Conservation (phyloP, 768 basidiomycete genomes). For the Coprinellus micaceus region DNA sequence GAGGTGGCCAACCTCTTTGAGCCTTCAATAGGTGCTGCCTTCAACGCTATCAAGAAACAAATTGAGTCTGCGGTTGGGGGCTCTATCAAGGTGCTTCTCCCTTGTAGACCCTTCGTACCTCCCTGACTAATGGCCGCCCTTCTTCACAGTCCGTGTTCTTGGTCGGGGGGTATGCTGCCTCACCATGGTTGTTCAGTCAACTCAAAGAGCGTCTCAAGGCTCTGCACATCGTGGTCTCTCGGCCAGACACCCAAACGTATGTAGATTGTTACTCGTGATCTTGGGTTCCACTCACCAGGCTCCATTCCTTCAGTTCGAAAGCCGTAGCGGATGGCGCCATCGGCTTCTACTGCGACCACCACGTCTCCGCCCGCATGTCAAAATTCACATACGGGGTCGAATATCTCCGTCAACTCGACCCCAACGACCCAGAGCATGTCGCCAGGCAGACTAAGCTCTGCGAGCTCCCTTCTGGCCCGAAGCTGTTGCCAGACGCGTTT, state of each 20-base stretch:
- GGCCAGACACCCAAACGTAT: slow-evolving; percentile 79
- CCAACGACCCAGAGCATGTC: slow-evolving; percentile 62
- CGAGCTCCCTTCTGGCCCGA: slow-evolving; percentile 74
- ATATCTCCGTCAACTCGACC: slow-evolving; percentile 65
- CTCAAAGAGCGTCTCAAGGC: slow-evolving; percentile 64
- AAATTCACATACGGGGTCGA: slow-evolving; percentile 83
- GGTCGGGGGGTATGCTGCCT: slow-evolving; percentile 81
- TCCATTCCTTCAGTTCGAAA: slow-evolving; percentile 64
- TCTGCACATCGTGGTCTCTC: slow-evolving; percentile 56
- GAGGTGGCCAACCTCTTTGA: slow-evolving; percentile 74
- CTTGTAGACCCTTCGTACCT: not conserved
- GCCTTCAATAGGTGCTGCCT: slow-evolving; percentile 70
- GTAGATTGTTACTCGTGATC: no score
- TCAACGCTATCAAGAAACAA: slow-evolving; percentile 65
- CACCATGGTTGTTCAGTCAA: slow-evolving; percentile 76
- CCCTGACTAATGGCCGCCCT: not conserved
- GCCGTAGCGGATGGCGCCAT: slow-evolving; percentile 83
- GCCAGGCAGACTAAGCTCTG: slow-evolving; percentile 61
- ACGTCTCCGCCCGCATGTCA: slow-evolving; percentile 77
- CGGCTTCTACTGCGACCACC: slow-evolving; percentile 82
- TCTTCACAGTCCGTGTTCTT: slow-evolving; percentile 67
- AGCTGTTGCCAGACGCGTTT: slow-evolving; percentile 76
- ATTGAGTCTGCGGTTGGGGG: slow-evolving; percentile 61
- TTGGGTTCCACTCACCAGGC: no score
- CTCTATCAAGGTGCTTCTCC: slow-evolving; percentile 51